Base-by-base conservation (phyloP, 352 stramenopile genomes). In the Pythium coloratum region DNA sequence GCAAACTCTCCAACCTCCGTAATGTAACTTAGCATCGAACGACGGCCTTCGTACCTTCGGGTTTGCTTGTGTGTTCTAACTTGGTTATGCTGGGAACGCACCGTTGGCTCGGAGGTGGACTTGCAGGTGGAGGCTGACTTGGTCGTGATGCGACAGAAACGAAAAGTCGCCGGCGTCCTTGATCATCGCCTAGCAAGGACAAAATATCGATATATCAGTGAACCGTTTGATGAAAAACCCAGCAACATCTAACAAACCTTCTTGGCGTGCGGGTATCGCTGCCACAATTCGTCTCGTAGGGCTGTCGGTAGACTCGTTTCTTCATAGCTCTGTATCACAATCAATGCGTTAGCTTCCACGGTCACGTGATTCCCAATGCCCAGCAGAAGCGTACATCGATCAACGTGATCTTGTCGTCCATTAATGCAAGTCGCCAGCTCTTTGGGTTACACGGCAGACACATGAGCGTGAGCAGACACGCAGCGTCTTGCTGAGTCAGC, bases 121-220 rank as follows among this genome's bases (percentile, higher is more conserved):
- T 67, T 90, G 81, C n/a, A 93, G 59, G 53, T 90, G 73, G 81
- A 93, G 86, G 57, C 80, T 81, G 24, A 91, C 84, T 40, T 93
- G 79, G 46, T 91, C 82, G 28, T 86, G 72, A 30, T 91, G 84
- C 28, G 84, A 91, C 5, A 93, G 66, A 40, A 90, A 93, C 12
- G 84, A 82, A 44, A 91, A 93, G 44, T 86, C 78, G 16, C 81
- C 81, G 20, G 71, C 80, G 20, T 82, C 76, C 55, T 88, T 91
- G 64, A 93, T 71, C 72, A 90, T 74, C 28, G 82, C 82, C 84
- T 92, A 32, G 0, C 16, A 3, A 60, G 6, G n/a, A 38, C 4
- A 13, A 14, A 51, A 44, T 38, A 49, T 24, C 1, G 6, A 24
- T 49, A 8, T 24, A 13, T 10, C 2, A 24, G 14, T 49, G 40